phyloP scores from a whole-genome alignment of 441 rosid genomes.

The Populus tomentosa region DNA sequence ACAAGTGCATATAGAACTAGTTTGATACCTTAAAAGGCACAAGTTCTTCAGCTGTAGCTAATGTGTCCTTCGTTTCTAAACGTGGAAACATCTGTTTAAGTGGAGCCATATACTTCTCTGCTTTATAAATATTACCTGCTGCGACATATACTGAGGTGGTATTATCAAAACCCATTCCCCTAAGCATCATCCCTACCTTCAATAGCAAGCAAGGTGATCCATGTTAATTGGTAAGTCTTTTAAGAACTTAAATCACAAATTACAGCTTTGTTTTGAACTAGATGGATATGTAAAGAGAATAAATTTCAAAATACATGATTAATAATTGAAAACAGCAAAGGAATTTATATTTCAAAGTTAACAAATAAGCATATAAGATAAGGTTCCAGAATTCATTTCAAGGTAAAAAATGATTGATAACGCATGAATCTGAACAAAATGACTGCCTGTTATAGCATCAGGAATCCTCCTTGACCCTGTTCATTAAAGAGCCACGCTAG shows the following conservation, averaged over 20 bases:
- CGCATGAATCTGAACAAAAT: neutral
- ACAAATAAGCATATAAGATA: neutral
- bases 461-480: neutral
- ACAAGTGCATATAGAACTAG: neutral
- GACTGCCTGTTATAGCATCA: neutral
- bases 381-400: neutral
- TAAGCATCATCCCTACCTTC: conserved; percentile 98
- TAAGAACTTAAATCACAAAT: neutral
- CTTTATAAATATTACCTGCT: conserved; percentile 90
- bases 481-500: neutral
- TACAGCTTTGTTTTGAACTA: neutral
- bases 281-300: neutral
- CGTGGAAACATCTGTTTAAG: conserved; percentile 89
- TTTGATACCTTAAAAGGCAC: conserved; percentile 74
- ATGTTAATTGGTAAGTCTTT: neutral
- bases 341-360: neutral
- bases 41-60: conserved; percentile 78
- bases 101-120: conserved; percentile 85
- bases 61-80: conserved; percentile 79
- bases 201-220: conserved; percentile 14
- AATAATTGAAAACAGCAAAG: neutral
- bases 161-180: conserved; percentile 95
- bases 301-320: neutral
- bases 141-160: conserved; percentile 78
- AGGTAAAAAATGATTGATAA: neutral